These are phyloP conservation scores for Antrodiella citrinella DNA, from an alignment of 768 basidiomycete genomes.

Conservation along the genomic window DNA sequence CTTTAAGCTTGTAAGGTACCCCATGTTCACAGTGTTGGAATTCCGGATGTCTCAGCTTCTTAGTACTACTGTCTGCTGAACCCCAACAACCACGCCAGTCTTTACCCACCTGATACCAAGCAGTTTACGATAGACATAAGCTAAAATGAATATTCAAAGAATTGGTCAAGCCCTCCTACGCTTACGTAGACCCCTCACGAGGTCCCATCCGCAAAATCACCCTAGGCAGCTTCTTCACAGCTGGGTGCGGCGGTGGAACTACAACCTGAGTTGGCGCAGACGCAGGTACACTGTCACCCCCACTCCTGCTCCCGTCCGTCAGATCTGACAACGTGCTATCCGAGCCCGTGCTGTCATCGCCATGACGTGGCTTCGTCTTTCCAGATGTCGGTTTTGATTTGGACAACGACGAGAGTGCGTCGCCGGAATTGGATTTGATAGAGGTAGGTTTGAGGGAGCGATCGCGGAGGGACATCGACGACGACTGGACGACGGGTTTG, in stretches of 20 bases:
- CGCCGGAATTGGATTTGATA: background rate
- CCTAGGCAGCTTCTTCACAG: constrained; percentile 40
- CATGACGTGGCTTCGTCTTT: background rate
- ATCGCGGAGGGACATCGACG: constrained; percentile 43
- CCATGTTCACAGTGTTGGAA: no score
- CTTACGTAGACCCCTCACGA: background rate
- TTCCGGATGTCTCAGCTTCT: no score
- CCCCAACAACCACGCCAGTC: no score
- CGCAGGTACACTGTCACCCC: background rate
- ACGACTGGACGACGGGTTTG: constrained; percentile 23
- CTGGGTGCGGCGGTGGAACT: constrained; percentile 6
- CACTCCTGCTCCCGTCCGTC: background rate
- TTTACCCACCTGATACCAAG: no score
- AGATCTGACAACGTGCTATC: background rate
- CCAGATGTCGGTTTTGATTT: background rate
- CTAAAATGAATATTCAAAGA: no score
- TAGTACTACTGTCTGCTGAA: no score
- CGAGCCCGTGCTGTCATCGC: background rate
- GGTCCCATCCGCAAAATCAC: constrained; percentile 50
- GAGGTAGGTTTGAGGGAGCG: constrained; percentile 18
- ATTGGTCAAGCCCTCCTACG: no score
- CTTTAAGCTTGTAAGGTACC: no score
- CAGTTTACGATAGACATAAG: no score
- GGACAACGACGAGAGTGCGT: background rate
- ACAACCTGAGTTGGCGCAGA: background rate